Percentiles rank a stretch among this genome's conserved stretches.
These are phyloP conservation scores for Trypanosoma rangeli DNA, from an alignment of 208 protist genomes.

Conservation along the genomic window DNA sequence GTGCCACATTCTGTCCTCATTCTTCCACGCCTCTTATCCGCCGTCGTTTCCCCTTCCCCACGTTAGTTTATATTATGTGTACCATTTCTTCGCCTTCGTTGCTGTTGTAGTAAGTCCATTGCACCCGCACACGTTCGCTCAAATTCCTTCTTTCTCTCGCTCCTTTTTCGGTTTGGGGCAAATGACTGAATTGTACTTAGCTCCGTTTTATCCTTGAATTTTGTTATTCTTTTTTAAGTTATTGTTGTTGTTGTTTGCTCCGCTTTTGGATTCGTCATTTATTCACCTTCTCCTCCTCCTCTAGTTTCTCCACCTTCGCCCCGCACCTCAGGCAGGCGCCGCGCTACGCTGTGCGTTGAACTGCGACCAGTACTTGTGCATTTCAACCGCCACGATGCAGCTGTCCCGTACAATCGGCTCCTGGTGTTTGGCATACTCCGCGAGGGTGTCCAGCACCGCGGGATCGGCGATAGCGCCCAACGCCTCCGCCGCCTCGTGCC, in stretches of 20 bases:
- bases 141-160: too few species aligned
- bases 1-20: too few species aligned
- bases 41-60: neutral
- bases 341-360: constrained; percentile 51
- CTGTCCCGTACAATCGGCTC: constrained; percentile 87
- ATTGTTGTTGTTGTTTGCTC: neutral
- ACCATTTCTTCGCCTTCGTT: too few species aligned
- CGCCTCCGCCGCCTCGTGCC: constrained; percentile 97
- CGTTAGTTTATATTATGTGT: too few species aligned
- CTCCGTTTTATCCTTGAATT: too few species aligned
- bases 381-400: constrained; percentile 84
- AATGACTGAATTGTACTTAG: too few species aligned
- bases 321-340: constrained; percentile 11
- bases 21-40: neutral
- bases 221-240: neutral
- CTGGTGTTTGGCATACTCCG: constrained; percentile 62
- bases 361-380: constrained; percentile 88
- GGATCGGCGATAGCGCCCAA: constrained; percentile 95
- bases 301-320: neutral
- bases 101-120: too few species aligned
- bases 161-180: too few species aligned
- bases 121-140: too few species aligned
- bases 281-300: neutral
- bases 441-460: constrained; percentile 48
- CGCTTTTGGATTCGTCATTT: neutral